Evolutionary conservation across 2,329 filamentous ascomycete genomes (phyloP).

Genomic region (Pyrenochaeta sp.): DNA sequence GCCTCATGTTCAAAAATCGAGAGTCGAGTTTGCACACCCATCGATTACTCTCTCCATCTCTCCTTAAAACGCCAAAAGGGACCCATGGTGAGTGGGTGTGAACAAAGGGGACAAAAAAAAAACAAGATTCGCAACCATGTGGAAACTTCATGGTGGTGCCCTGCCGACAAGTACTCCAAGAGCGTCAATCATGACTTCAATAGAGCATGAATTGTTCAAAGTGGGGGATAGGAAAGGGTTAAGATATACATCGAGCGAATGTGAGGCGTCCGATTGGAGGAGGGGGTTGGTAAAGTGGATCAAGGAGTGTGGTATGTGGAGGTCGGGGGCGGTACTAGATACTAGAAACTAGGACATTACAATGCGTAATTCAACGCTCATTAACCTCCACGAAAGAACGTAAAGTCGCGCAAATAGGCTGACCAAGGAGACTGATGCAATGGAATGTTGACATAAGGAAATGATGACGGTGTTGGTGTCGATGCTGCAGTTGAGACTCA

Average conservation of each 20-base stretch:
- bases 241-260: slow-evolving; percentile 22
- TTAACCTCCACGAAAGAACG: slow-evolving; percentile 26
- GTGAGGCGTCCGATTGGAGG: slow-evolving; percentile 4
- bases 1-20: slow-evolving; percentile 2
- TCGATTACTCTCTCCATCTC: not conserved
- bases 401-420: slow-evolving; percentile 9
- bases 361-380: slow-evolving; percentile 34
- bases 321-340: slow-evolving; percentile 30
- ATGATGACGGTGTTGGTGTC: slow-evolving; percentile 7
- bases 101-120: slow-evolving; percentile 1
- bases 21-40: no score
- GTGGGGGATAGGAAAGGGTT: slow-evolving; percentile 8
- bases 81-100: not conserved
- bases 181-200: slow-evolving; percentile 21
- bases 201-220: slow-evolving; percentile 6
- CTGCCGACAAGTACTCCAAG: slow-evolving; percentile 6
- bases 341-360: slow-evolving; percentile 45
- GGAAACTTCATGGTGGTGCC: slow-evolving; percentile 3
- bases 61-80: slow-evolving; percentile 1
- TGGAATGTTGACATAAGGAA: slow-evolving; percentile 9
- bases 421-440: slow-evolving; percentile 7
- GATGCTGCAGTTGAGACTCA: not conserved
- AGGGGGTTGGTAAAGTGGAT: not conserved
- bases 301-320: slow-evolving; percentile 26
- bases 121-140: not conserved